Base-by-base conservation (phyloP, 371 early-diverging fungal genomes). In the Apophysomyces variabilis region DNA sequence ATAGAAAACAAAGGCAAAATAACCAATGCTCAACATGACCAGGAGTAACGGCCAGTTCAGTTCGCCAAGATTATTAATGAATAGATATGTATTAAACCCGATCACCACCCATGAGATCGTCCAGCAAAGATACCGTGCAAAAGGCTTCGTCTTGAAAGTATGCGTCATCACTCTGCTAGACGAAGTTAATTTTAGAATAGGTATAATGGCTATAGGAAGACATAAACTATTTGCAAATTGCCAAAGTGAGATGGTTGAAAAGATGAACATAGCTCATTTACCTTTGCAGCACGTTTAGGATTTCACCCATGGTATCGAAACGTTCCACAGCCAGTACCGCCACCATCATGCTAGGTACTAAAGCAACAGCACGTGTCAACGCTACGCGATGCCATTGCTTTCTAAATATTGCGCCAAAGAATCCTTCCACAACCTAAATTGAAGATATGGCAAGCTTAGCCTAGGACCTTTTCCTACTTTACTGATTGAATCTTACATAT, bases 301-400 rank as follows among this genome's bases (percentile, higher is more conserved):
- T 76, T 71, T 89, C 90, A 26, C 89, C 89, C 76, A 91, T 79
- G 7, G 87, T 80, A 68, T 89, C 89, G 65, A 89, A 85, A 60
- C 80, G 78, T 44, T 85, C 80, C 1, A 85, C 80, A 44, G 90
- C 91, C 5, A 86, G 66, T 9, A 91, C 64, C 13, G 88, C 88
- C 1, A 89, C 89, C 7, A 86, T 41, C 76, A 91, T 84, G 37
- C 90, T 87, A 0, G 92, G 92, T 2, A 92, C 77, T 11, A 92
- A 71, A 1, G 92, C 88, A 38, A 89, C 70, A n/a, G 78, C 73
- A 18, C 92, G 81, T 2, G 92, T 91, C 35, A 90, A 65, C 5
- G 87, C 82, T 59, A 88, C 80, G 14, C 92, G 87, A 61, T 88
- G 86, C 91, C 91, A 90, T 43, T 88, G 86, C 63, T 82, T 83